These are phyloP conservation scores for Paramecium primaurelia DNA, from an alignment of 73 alveolate species.

Conservation along the genomic window DNA sequence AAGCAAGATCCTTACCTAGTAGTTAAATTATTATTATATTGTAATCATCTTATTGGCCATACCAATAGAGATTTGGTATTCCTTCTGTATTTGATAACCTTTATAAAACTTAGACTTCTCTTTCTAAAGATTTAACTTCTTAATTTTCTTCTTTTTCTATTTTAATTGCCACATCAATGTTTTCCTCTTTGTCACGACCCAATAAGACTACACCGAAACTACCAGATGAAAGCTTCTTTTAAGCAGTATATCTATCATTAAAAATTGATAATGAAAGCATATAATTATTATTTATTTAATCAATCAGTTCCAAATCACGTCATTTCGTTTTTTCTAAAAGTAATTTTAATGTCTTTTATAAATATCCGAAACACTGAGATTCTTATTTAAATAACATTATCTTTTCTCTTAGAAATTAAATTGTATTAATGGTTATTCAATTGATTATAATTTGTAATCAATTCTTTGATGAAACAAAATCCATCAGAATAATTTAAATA, in stretches of 20 bases:
- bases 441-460: no score
- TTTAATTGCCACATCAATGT: slow-evolving; percentile 35
- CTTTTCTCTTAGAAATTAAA: no score
- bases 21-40: slow-evolving; percentile 18
- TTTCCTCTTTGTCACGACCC: slow-evolving; percentile 39
- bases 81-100: neutral
- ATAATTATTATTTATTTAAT: neutral
- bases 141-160: slow-evolving; percentile 61
- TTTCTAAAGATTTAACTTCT: slow-evolving; percentile 47
- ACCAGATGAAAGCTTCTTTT: slow-evolving; percentile 79
- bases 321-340: no score
- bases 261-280: neutral
- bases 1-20: slow-evolving; percentile 55
- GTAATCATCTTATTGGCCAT: slow-evolving; percentile 44
- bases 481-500: neutral
- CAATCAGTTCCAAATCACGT: neutral
- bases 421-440: no score
- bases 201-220: slow-evolving; percentile 76
- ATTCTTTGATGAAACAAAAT: neutral
- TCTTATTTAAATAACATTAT: no score
- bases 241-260: neutral
- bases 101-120: slow-evolving; percentile 39
- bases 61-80: slow-evolving; percentile 46
- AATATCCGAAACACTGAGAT: no score
- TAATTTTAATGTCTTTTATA: no score